These are phyloP conservation scores for Alternaria ethzedia DNA, from an alignment of 2,329 filamentous ascomycete species.

Conservation along the genomic window DNA sequence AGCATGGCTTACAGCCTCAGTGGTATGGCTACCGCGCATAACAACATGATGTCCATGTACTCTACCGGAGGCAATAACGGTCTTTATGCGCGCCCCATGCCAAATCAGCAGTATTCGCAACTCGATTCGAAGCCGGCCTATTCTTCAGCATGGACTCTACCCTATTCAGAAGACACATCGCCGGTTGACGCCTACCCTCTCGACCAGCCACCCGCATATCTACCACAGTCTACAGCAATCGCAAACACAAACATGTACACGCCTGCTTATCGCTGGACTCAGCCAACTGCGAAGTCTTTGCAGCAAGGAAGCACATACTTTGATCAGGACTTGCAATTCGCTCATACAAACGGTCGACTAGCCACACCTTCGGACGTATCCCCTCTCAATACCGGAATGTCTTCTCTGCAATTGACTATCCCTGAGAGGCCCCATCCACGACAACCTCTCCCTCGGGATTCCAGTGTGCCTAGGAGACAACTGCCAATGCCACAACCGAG, in stretches of 20 bases:
- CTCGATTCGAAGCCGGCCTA: conserved; percentile 30
- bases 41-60: conserved; percentile 31
- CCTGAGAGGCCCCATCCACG: conserved; percentile 31
- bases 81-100: conserved; percentile 21
- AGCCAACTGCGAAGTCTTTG: conserved; percentile 15
- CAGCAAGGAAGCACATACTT: conserved; percentile 23
- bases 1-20: conserved; percentile 24
- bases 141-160: conserved; percentile 28
- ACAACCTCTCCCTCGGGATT: conserved; percentile 18
- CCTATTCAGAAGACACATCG: conserved; percentile 38
- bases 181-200: conserved; percentile 36
- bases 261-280: conserved; percentile 28
- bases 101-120: conserved; percentile 22
- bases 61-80: conserved; percentile 6
- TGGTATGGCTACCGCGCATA: conserved; percentile 24
- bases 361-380: conserved; percentile 28
- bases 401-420: conserved; percentile 35
- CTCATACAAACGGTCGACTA: conserved; percentile 16
- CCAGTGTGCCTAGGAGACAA: conserved; percentile 31
- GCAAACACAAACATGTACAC: conserved; percentile 19
- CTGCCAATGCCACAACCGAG: conserved; percentile 43
- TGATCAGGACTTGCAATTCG: conserved; percentile 33
- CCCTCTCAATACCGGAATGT: conserved; percentile 35
- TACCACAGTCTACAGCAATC: conserved; percentile 22
- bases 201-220: conserved; percentile 27